Percentiles rank a stretch among this genome's conserved stretches.
Evolutionary conservation across 2,329 filamentous ascomycete species (phyloP).

Genomic region (Alternaria ethzedia): DNA sequence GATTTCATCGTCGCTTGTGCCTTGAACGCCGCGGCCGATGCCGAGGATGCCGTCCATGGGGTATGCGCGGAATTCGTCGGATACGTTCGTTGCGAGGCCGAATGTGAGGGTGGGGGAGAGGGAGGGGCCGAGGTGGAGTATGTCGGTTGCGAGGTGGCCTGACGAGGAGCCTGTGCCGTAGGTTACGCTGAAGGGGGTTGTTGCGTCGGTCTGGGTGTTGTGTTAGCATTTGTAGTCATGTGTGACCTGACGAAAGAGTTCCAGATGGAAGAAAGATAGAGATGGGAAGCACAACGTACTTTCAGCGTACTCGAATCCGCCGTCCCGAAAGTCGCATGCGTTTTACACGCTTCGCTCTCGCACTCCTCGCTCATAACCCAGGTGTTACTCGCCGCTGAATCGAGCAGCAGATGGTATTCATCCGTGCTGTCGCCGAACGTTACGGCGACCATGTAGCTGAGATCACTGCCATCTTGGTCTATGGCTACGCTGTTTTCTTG

Average conservation of each 20-base stretch:
- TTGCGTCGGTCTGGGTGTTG: constrained; percentile 47
- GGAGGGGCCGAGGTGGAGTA: constrained; percentile 68
- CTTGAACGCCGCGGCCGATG: constrained; percentile 65
- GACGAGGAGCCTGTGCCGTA: constrained; percentile 81
- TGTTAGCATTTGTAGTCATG: neutral
- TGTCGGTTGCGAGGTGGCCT: constrained; percentile 71
- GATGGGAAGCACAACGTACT: constrained; percentile 21
- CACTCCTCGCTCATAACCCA: constrained; percentile 84
- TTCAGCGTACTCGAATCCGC: constrained; percentile 69
- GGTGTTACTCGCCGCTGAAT: constrained; percentile 68
- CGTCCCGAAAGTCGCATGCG: constrained; percentile 73
- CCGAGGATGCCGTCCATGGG: constrained; percentile 90
- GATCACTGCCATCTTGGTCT: constrained; percentile 61
- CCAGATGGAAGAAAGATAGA: neutral
- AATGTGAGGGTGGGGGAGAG: constrained; percentile 71
- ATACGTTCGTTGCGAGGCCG: constrained; percentile 74
- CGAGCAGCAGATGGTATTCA: constrained; percentile 61
- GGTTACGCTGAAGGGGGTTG: constrained; percentile 66
- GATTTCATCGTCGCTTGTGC: constrained; percentile 48
- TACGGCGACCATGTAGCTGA: constrained; percentile 61
- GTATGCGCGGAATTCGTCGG: constrained; percentile 76
- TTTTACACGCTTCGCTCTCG: constrained; percentile 67
- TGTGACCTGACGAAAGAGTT: too few species aligned
- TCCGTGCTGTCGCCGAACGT: constrained; percentile 58
- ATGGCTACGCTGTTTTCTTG: constrained; percentile 57